Evolutionary conservation across 768 basidiomycete species (phyloP), one percentile per base, ranked within the genome.

Genomic region (Pisolithus orientalis): DNA sequence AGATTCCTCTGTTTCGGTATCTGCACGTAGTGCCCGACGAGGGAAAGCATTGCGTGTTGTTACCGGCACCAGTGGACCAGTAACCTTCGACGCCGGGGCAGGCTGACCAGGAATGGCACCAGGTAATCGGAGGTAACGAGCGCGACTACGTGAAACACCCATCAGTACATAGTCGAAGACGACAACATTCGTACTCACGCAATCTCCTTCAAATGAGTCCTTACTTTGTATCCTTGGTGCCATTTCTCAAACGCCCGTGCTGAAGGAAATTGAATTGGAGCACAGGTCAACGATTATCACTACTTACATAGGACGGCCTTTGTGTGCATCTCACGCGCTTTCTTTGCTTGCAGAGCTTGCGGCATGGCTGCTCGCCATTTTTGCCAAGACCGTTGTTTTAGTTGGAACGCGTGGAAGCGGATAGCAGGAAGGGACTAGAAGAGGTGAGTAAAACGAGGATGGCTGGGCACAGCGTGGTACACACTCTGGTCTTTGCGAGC

Each of bases 51-150:
- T 68, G 44, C 65, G 72, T 49, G 64, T 53, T 39, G 61, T 49
- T 24, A 62, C 60, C 56, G 67, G 53, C 29, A 59, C 64, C 51
- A 64, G 57, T 38, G 59, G 31, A 56, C 57, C 48, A 40, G 69
- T 56, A 48, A 66, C 53, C 61, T 67, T 61, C 56, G 72, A 54
- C 52, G 62, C 52, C 52, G 62, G 53, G 11, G 56, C 50, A 21
- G 51, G 52, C 50, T 59, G 64, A 14, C 79, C 74, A 11, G 77
- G 75, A 39, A 75, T 68, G 8, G 78, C 68, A 21, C 81, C 73
- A 2, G 89, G 87, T 37, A 92, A 74, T 53, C 85, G 84, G 55
- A 92, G 78, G 69, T 89, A 87, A 60, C 89, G 79, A 39, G 90
- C 90, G 25, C 90, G 89, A 53, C 90, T 92, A 50, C 17, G 9